Evolutionary conservation across 495 filamentous ascomycete genomes (phyloP).

Genomic region (Penicillium roqueforti): DNA sequence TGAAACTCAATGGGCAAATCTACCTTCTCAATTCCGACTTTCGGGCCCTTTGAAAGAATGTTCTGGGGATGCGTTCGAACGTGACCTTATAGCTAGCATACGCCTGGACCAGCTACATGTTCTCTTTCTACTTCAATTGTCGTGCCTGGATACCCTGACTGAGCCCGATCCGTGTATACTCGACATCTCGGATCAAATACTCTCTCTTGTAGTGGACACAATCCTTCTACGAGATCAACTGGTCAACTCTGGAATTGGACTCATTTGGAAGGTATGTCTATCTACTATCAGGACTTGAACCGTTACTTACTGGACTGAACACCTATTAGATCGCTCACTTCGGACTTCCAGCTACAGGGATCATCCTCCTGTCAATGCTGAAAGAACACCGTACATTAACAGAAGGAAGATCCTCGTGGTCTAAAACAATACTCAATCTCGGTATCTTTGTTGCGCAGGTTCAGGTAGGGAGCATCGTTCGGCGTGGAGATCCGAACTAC

Average conservation of each 20-base stretch:
- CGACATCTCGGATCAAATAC: conserved; percentile 32
- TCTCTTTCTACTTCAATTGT: conserved; percentile 32
- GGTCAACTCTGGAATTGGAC: conserved; percentile 35
- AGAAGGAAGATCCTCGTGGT: conserved; percentile 16
- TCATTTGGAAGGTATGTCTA: conserved; percentile 37
- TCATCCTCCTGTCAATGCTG: conserved; percentile 36
- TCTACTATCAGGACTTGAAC: too few relatives aligned
- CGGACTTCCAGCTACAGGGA: conserved; percentile 40
- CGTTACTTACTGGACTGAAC: neutral
- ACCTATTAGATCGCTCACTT: conserved; percentile 29
- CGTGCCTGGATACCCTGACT: conserved; percentile 25
- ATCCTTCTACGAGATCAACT: conserved; percentile 37
- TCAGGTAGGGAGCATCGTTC: conserved; percentile 32
- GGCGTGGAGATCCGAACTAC: conserved; percentile 35
- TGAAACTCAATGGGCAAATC: conserved; percentile 21
- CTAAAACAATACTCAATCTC: conserved; percentile 31
- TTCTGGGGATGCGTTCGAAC: conserved; percentile 24
- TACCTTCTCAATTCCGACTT: conserved; percentile 27
- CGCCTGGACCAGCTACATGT: conserved; percentile 40
- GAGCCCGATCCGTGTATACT: conserved; percentile 32
- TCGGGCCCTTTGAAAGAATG: conserved; percentile 25
- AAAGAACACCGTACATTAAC: conserved; percentile 17
- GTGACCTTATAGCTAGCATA: conserved; percentile 33
- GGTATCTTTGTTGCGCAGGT: conserved; percentile 40
- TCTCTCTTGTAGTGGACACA: conserved; percentile 32